Evolutionary conservation across 371 early-diverging fungal genomes (phyloP), one percentile per base, ranked within the genome.

Genomic region (Quaeritorhiza haematococci): DNA sequence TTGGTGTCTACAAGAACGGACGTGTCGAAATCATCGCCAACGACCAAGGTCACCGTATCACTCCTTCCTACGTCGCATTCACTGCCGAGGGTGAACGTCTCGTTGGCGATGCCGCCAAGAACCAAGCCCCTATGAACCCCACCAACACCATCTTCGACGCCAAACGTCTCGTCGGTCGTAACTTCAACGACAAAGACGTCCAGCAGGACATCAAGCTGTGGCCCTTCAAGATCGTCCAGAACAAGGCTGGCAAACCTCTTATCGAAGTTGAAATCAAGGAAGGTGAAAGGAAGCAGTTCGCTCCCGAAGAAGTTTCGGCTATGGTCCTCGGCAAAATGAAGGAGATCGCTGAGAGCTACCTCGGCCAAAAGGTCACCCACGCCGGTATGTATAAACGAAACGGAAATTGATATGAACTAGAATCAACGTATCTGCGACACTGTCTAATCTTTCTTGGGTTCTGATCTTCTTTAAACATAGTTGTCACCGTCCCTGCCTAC

Each of bases 91-190:
- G 64, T 19, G 89, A 88, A 69, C 84, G 90, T 71, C 71, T 91
- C 46, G 87, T 92, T 57, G 96, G 94, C 62, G 89, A 92, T 64
- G 84, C 87, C 43, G 93, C 93, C 45, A 90, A 90, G 85, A 87
- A 89, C 64, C 86, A 87, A 64, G 85, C 82, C 60, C 76, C 90
- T 54, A 70, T 75, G 60, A 90, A 92, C 78, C 94, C 93, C 47
- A 62, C 67, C 66, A 90, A 91, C 77, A 94, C 94, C 53, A 76
- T 98, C 63, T 94, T 91, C 73, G 94, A 92, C 67, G 89, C 90
- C 55, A 98, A 98, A 84, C 89, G 98, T 72, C 75, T 96, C 49
- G 89, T 98, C 58, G 94, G 94, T 57, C 88, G 91, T 62, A 83
- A 83, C 62, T 92, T 77, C 68, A 78, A 76, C 62, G 94, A 93